Evolutionary conservation across 2,329 filamentous ascomycete genomes (phyloP).

Genomic region (Botrytis hyacinthi): DNA sequence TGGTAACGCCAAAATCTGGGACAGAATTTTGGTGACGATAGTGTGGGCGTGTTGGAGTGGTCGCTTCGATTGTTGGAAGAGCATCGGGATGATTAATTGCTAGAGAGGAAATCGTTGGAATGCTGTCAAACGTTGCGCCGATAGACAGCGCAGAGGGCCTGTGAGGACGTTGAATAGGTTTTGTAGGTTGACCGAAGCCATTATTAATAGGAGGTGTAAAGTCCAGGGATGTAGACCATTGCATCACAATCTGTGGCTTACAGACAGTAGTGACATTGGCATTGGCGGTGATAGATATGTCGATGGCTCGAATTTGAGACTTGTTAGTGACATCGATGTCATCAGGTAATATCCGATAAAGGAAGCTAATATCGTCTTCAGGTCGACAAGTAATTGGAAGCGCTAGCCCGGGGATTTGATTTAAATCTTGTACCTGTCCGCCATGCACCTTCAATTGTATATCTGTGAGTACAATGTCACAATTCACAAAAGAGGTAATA

Average conservation of each 20-base stretch:
- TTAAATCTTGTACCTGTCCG: slow-evolving; percentile 58
- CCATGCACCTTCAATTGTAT: slow-evolving; percentile 58
- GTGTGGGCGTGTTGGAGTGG: slow-evolving; percentile 19
- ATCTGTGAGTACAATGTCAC: slow-evolving; percentile 59
- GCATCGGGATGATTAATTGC: slow-evolving; percentile 58
- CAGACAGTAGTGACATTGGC: slow-evolving; percentile 58
- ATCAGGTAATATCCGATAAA: slow-evolving; percentile 63
- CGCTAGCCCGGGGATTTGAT: slow-evolving; percentile 46
- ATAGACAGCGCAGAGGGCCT: slow-evolving; percentile 65
- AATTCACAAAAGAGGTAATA: slow-evolving; percentile 68
- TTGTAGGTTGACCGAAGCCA: slow-evolving; percentile 56
- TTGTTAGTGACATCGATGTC: slow-evolving; percentile 41
- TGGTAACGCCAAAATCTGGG: slow-evolving; percentile 67
- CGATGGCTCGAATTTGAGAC: slow-evolving; percentile 50
- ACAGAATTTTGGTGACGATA: slow-evolving; percentile 45
- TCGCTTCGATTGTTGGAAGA: slow-evolving; percentile 58
- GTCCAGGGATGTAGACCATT: slow-evolving; percentile 68
- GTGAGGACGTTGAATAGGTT: slow-evolving; percentile 59
- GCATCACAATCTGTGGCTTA: slow-evolving; percentile 60
- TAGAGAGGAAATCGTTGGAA: slow-evolving; percentile 55
- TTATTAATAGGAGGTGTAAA: slow-evolving; percentile 66
- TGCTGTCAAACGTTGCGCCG: slow-evolving; percentile 50
- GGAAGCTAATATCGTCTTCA: slow-evolving; percentile 72
- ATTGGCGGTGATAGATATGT: slow-evolving; percentile 59
- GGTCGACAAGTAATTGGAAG: slow-evolving; percentile 62